phyloP scores from a whole-genome alignment of 495 filamentous ascomycete species.

The Hyaloscypha bicolor region DNA sequence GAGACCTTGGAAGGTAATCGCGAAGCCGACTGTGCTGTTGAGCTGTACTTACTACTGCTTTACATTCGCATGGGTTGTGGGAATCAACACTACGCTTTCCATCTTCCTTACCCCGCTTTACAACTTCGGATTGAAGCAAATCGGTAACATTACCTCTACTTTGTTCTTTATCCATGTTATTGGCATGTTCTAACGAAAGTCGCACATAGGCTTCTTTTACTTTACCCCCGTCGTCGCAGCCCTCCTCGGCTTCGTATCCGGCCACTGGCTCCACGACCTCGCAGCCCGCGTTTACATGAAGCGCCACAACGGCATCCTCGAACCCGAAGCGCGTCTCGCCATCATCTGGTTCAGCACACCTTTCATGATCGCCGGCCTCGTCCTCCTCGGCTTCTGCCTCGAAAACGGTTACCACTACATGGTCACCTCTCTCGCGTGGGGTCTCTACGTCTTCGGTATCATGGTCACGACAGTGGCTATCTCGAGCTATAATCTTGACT shows the following conservation, averaged over 20 bases:
- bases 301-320: slow-evolving; percentile 30
- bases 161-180: background rate
- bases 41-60: slow-evolving; percentile 40
- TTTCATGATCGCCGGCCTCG: slow-evolving; percentile 33
- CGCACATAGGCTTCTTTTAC: slow-evolving; percentile 33
- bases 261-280: slow-evolving; percentile 44
- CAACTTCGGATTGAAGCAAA: slow-evolving; percentile 29
- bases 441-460: slow-evolving; percentile 34
- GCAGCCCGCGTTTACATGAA: slow-evolving; percentile 23
- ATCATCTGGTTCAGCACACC: slow-evolving; percentile 32
- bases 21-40: slow-evolving; percentile 41
- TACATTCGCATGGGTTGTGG: slow-evolving; percentile 45
- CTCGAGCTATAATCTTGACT: slow-evolving; percentile 36
- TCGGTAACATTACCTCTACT: slow-evolving; percentile 16
- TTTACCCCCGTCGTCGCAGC: slow-evolving; percentile 41
- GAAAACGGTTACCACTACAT: slow-evolving; percentile 35
- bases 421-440: slow-evolving; percentile 34
- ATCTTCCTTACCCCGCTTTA: slow-evolving; percentile 42
- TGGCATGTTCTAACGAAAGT: too few species aligned
- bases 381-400: slow-evolving; percentile 36
- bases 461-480: slow-evolving; percentile 35
- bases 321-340: slow-evolving; percentile 39
- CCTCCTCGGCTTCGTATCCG: slow-evolving; percentile 37
- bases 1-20: slow-evolving; percentile 29
- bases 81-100: slow-evolving; percentile 44